Evolutionary conservation across 805 yeast genomes (phyloP), one percentile per base, ranked within the genome.

Genomic region (Zygoascus bituminiphila): DNA sequence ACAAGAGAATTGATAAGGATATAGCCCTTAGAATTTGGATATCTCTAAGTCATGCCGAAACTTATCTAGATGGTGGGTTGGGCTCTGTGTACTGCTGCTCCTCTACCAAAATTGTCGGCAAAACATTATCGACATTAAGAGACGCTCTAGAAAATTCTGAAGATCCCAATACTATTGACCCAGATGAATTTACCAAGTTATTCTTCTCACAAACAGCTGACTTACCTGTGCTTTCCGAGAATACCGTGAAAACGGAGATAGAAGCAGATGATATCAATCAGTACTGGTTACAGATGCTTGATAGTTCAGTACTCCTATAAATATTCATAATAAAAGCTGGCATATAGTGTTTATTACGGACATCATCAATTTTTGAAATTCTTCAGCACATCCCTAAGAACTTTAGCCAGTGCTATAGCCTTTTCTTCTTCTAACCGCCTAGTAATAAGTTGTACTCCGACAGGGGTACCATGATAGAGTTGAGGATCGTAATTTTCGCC

Each of bases 381-480:
- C 37, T 42, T 21, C 12, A 47, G 37, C 3, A 52, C 49, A 31
- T 51, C 50, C n/a, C 50, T 25, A 6, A 51, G 44, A 8, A 45
- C 39, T 17, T 41, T 36, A 20, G 54, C 55, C 53, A 74, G 56
- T 15, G 40, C 69, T 23, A 78, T 60, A 3, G 73, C 72, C 56
- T 76, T 75, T 55, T 81, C 87, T 57, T 81, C 88, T 50, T 78
- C 74, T 48, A 72, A 74, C 47, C 80, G 69, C 48, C 74, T 68
- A 24, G 81, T 74, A 17, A 77, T 70, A 17, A 81, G 54, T 58
- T 81, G 87, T 10, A 79, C 55, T 3, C 73, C 67, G 3, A 80
- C 77, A 0, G 85, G 82, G 57, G 76, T 76, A 2, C 77, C 79
- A 50, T 71, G 66, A 45, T 62, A 66, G 38, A 69, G 62, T 45